Base-by-base conservation (phyloP, 305 asterid genomes). In the Stenogyne calaminthoides region DNA sequence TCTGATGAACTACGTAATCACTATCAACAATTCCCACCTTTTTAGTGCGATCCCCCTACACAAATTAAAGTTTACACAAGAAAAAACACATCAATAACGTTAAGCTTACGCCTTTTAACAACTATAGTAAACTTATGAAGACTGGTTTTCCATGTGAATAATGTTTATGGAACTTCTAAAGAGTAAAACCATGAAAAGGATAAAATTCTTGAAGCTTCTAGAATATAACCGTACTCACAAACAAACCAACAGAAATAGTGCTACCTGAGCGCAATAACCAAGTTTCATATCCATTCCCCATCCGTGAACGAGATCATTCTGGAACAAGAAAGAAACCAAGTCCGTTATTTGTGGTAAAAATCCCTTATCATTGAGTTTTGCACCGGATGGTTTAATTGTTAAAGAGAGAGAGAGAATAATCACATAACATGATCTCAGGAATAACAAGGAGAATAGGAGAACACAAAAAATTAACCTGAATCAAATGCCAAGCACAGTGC, bases 201-300 rank as follows among this genome's bases (percentile, higher is more conserved):
- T 22, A 22, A 22, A 70, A 55, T 71, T 47, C 29, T 47, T 12
- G 57, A 34, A 62, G 69, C 70, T 42, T 52, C 44, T 39, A 34
- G 8, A 32, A 42, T 37, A 74, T 59, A 34, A 51, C 44, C 37
- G 63, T 29, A 5, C 20, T 39, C 44, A 64, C 67, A 62, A 19
- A 72, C 27, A 71, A 72, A 69, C 25, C 29, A 71, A 62, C 54
- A 18, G 54, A 60, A 62, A 22, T 34, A 72, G 19, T 65, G 32
- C 27, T 63, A 89, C 98, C 97, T 93, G 96, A 29, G 96, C 95
- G 56, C 98, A 93, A 76, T 93, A 93, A 25, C 98, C 98, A 4
- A 93, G 96, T 81, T 91, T 93, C 89, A 93, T 93, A 83, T 91
- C 98, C 97, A 91, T 82, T 77, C 98, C 98, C 98, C 98, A 93